Percentiles rank a stretch among this genome's conserved stretches.
phyloP scores from a whole-genome alignment of 306 rosid genomes.

The Senna tora region DNA sequence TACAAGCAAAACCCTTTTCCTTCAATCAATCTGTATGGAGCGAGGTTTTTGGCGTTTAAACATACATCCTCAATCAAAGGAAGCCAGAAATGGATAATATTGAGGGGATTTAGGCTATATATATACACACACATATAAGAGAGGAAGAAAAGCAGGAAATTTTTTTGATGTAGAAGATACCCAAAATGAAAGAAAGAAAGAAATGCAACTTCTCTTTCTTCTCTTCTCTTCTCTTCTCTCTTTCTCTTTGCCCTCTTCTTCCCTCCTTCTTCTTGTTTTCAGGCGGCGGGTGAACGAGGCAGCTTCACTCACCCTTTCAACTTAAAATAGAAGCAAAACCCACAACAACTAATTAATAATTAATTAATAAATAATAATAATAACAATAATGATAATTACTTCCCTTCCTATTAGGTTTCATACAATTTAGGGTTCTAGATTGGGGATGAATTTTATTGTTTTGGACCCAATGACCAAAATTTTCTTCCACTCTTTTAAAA shows the following conservation, averaged over 20 bases:
- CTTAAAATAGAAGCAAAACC: constrained; percentile 58
- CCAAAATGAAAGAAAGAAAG: not conserved
- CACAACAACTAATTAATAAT: constrained; percentile 17
- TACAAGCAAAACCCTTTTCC: constrained; percentile 42
- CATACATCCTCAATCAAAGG: constrained; percentile 26
- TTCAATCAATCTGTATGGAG: constrained; percentile 28
- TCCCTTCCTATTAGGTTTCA: too few relatives aligned
- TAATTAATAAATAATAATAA: not conserved
- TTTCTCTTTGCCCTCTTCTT: not conserved
- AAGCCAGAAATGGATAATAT: constrained; percentile 38
- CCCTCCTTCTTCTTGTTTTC: constrained; percentile 36
- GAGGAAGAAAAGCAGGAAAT: constrained; percentile 5
- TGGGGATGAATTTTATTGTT: not conserved
- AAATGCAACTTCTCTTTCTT: not conserved
- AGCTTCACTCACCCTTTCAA: constrained; percentile 33
- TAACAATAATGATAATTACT: too few relatives aligned
- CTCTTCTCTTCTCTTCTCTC: not conserved
- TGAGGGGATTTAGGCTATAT: not conserved
- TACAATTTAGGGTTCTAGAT: too few relatives aligned
- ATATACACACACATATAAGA: too few relatives aligned
- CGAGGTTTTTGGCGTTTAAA: constrained; percentile 27
- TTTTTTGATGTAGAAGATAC: constrained; percentile 31
- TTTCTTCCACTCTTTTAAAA: not conserved
- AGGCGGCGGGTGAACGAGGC: constrained; percentile 63
- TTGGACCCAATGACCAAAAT: not conserved